Conservation (phyloP, 2,329 filamentous ascomycete species). For the Purpureocillium lavendulum region DNA sequence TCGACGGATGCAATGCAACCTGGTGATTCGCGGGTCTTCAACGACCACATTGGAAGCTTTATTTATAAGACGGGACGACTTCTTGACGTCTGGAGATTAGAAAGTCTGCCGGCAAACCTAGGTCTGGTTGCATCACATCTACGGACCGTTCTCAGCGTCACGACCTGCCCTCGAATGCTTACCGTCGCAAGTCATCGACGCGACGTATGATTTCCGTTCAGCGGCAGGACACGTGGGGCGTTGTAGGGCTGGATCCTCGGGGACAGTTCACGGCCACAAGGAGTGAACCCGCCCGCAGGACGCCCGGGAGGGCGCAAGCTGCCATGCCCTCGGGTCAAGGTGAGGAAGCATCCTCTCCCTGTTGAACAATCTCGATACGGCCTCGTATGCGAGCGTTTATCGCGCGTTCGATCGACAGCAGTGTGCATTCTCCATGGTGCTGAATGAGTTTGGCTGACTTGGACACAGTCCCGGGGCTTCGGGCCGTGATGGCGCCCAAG, state of each 20-base stretch:
- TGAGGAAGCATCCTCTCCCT: background rate
- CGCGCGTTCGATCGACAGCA: too few species aligned
- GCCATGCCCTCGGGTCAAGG: conserved; percentile 3
- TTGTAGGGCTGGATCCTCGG: background rate
- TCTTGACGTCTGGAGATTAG: background rate
- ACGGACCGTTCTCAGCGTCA: too few species aligned
- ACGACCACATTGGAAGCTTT: background rate
- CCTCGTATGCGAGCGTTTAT: too few species aligned
- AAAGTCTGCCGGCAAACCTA: too few species aligned
- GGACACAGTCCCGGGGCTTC: background rate
- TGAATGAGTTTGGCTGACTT: too few species aligned
- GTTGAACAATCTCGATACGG: too few species aligned
- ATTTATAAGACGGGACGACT: background rate
- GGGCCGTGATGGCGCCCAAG: conserved; percentile 7
- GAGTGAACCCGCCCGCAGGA: conserved; percentile 1
- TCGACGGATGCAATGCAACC: background rate
- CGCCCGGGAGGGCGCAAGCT: background rate
- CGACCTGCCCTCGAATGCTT: too few species aligned
- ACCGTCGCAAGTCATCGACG: too few species aligned
- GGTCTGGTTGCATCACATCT: too few species aligned
- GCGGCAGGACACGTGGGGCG: background rate
- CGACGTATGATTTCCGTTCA: background rate
- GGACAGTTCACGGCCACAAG: background rate
- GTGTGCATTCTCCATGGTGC: too few species aligned
- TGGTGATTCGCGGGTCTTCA: background rate